These are phyloP conservation scores for Penicillium pulvis DNA, from an alignment of 495 filamentous ascomycete genomes.

Conservation along the genomic window DNA sequence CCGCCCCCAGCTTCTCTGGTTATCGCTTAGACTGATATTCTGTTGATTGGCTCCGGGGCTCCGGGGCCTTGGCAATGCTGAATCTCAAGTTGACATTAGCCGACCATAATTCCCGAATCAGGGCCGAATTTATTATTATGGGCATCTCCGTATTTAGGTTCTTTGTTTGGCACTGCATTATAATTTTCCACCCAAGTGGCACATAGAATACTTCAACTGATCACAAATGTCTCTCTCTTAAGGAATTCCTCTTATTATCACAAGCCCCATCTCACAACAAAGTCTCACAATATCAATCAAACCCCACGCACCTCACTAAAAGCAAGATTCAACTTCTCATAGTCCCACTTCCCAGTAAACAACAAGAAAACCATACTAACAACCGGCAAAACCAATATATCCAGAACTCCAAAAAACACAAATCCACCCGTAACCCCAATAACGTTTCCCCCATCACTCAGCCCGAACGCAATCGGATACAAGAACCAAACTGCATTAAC, in stretches of 20 bases:
- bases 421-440: slow-evolving; percentile 63
- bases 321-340: slow-evolving; percentile 20
- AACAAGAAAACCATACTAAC: slow-evolving; percentile 56
- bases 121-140: too few relatives aligned
- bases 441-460: slow-evolving; percentile 67
- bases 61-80: too few relatives aligned
- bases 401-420: slow-evolving; percentile 71
- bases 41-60: too few relatives aligned
- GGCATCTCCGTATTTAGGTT: too few relatives aligned
- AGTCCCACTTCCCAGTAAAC: slow-evolving; percentile 45
- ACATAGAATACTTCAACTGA: background rate
- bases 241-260: background rate
- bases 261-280: too few relatives aligned
- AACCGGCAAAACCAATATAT: slow-evolving; percentile 61
- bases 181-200: background rate
- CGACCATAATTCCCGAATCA: too few relatives aligned
- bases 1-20: too few relatives aligned
- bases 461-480: slow-evolving; percentile 71
- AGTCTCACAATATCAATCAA: background rate
- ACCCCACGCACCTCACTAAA: slow-evolving; percentile 21
- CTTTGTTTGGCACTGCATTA: background rate
- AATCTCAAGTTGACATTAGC: too few relatives aligned
- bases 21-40: too few relatives aligned
- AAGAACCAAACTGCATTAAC: slow-evolving; percentile 56
- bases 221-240: too few relatives aligned